These are phyloP conservation scores for Sodiomyces alkalinus DNA, from an alignment of 2,329 filamentous ascomycete genomes.

Conservation along the genomic window DNA sequence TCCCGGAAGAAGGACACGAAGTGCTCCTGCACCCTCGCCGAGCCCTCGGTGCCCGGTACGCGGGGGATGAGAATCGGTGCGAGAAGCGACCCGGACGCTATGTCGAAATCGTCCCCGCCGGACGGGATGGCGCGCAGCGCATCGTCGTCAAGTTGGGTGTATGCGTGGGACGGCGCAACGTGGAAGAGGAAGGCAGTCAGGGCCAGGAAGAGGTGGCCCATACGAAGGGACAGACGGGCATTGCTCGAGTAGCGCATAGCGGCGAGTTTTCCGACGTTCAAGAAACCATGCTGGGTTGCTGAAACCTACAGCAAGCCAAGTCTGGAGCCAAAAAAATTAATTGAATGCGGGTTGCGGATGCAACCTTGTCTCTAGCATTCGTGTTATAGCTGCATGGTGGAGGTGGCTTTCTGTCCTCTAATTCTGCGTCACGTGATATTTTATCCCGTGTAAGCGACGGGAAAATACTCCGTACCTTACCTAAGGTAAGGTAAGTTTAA, in stretches of 20 bases:
- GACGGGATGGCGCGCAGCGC: slow-evolving; percentile 57
- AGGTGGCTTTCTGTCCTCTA: no score
- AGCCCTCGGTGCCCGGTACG: slow-evolving; percentile 75
- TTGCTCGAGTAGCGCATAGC: neutral
- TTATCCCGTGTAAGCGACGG: no score
- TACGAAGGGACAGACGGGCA: neutral
- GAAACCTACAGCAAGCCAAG: no score
- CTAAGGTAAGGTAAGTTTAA: no score
- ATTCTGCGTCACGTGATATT: no score
- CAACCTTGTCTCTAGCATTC: no score
- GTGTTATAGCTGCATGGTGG: no score
- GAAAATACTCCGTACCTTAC: no score
- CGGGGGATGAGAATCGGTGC: slow-evolving; percentile 78
- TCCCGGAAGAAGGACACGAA: slow-evolving; percentile 68
- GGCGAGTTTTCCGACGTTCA: neutral
- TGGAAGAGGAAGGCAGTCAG: neutral
- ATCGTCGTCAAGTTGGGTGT: slow-evolving; percentile 52
- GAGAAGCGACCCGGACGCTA: slow-evolving; percentile 58
- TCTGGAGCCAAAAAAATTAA: no score
- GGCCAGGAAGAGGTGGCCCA: slow-evolving; percentile 1
- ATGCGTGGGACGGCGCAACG: slow-evolving; percentile 19
- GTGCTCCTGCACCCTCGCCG: slow-evolving; percentile 57
- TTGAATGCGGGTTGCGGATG: no score
- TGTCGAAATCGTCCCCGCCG: slow-evolving; percentile 65
- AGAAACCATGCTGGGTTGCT: neutral